Evolutionary conservation across 148 eudicot genomes (phyloP), one percentile per base, ranked within the genome.

Genomic region (Rheum nobile): DNA sequence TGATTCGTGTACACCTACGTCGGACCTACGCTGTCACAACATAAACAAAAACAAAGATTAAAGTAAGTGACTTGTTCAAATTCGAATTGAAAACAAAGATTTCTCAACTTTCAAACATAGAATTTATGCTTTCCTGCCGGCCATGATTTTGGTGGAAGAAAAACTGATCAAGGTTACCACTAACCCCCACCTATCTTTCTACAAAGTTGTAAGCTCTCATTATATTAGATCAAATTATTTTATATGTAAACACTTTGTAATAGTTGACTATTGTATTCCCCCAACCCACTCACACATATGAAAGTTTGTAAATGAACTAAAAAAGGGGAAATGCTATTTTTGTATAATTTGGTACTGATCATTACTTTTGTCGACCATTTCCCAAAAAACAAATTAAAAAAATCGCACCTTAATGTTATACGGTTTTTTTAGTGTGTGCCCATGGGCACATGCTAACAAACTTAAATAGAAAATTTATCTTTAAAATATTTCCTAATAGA

Each of bases 71-170:
- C n/a, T n/a, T n/a, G n/a, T n/a, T n/a, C n/a, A n/a, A n/a, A n/a
- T n/a, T n/a, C n/a, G n/a, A n/a, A n/a, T 29, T 16, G 11, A 61
- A 31, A 61, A 13, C 37, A 61, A 29, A 61, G 26, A 12, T 6
- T 29, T 31, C 26, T 55, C 26, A 61, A 28, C 6, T 61, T 61
- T 61, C 16, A 61, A 61, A 61, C 68, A 31, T 61, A 61, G 37
- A 61, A 29, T 61, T 61, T 4, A 11, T 61, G 68, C 68, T 61
- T 61, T 61, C 37, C 37, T 61, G 68, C 68, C 68, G 68, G 68
- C 68, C 68, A 61, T 61, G 4, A 29, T 61, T 61, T 61, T 31
- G 37, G 68, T 61, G 68, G 68, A 61, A 28, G 67, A 61, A 61
- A 61, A 61, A 29, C 63, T 55, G 37, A 61, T 26, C 17, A 61